Conservation (phyloP, 495 filamentous ascomycete species). For the Trichocladium antarcticum region DNA sequence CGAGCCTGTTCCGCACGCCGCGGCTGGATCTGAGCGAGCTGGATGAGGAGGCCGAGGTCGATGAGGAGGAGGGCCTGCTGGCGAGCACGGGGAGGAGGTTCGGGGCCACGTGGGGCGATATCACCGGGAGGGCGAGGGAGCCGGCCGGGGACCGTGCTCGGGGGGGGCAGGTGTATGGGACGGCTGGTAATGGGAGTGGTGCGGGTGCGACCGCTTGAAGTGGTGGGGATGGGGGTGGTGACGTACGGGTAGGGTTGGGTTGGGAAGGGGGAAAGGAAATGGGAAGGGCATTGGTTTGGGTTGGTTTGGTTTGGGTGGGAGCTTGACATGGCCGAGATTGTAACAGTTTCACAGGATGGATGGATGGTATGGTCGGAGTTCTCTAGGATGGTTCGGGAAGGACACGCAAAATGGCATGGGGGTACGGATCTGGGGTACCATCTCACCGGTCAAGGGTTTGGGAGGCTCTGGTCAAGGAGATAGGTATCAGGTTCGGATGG, state of each 20-base stretch:
- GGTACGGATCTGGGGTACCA: no score
- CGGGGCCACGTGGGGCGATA: constrained; percentile 79
- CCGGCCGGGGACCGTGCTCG: neutral
- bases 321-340: no score
- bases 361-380: neutral
- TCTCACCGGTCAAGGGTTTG: neutral
- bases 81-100: constrained; percentile 69
- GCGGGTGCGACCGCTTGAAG: neutral
- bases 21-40: constrained; percentile 59
- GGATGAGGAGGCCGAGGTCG: constrained; percentile 84
- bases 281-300: neutral
- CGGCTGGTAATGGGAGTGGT: constrained; percentile 7
- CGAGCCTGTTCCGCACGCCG: constrained; percentile 68
- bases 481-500: no score
- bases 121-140: constrained; percentile 43
- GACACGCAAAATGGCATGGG: no score
- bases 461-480: no score
- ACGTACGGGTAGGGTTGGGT: neutral
- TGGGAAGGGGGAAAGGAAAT: neutral
- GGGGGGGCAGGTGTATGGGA: constrained; percentile 15
- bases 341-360: neutral
- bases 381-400: neutral
- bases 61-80: constrained; percentile 86
- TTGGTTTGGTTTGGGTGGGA: neutral
- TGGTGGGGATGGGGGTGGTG: neutral